Percentiles rank a stretch among this genome's conserved stretches.
Conservation (phyloP, 2,329 filamentous ascomycete species). For the Ceratocystis ficicola region DNA sequence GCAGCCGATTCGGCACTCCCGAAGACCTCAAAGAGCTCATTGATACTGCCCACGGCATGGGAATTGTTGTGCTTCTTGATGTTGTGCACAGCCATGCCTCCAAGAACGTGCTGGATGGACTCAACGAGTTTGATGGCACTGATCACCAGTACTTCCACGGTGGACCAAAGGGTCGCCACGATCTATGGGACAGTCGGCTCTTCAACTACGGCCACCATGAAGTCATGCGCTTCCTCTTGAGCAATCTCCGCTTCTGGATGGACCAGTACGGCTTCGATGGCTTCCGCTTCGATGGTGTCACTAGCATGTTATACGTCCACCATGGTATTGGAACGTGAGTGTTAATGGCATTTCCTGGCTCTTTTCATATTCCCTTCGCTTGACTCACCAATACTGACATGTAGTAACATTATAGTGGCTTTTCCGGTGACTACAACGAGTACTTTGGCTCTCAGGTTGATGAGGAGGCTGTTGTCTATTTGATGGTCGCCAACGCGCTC, state of each 20-base stretch:
- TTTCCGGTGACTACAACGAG: constrained; percentile 95
- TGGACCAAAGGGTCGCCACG: constrained; percentile 72
- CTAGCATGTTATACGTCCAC: constrained; percentile 92
- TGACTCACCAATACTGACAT: constrained; percentile 16
- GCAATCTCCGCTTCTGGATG: constrained; percentile 98
- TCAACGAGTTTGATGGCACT: constrained; percentile 91
- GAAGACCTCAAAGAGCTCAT: constrained; percentile 95
- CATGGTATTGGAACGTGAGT: constrained; percentile 92
- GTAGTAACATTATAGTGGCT: constrained; percentile 51
- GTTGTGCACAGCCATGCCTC: constrained; percentile 97
- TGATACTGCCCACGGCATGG: constrained; percentile 84
- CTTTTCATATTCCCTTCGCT: background rate
- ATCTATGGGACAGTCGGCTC: constrained; percentile 88
- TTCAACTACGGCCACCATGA: constrained; percentile 97
- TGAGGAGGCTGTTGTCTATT: constrained; percentile 84
- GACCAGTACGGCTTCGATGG: constrained; percentile 95
- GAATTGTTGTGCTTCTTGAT: constrained; percentile 81
- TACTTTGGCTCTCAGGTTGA: constrained; percentile 87
- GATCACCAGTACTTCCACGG: constrained; percentile 95
- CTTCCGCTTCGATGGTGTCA: constrained; percentile 95
- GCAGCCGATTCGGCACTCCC: constrained; percentile 83
- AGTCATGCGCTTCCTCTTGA: constrained; percentile 87
- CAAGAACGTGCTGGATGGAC: constrained; percentile 88
- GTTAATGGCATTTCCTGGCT: background rate
- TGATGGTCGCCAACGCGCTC: constrained; percentile 95